Evolutionary conservation across 2,329 filamentous ascomycete genomes (phyloP).

Genomic region (Penicillium glabrum): DNA sequence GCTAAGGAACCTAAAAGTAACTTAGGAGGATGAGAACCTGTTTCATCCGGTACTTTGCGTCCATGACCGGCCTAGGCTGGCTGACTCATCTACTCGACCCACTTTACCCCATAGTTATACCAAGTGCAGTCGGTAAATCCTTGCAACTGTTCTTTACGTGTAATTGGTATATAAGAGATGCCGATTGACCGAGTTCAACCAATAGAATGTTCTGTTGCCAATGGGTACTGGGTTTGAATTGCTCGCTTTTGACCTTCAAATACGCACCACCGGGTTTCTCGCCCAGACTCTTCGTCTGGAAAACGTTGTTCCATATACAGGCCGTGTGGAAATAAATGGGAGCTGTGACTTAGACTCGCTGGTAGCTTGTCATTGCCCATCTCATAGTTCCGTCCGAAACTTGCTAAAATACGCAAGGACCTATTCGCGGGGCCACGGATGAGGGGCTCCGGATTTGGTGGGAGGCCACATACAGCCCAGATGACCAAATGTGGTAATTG

Average conservation of each 20-base stretch:
- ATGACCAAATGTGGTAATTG: conserved; percentile 14
- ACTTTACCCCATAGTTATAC: no score
- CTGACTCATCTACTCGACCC: no score
- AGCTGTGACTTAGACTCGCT: not conserved
- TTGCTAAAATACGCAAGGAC: conserved; percentile 1
- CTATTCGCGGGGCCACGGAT: conserved; percentile 1
- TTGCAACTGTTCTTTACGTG: no score
- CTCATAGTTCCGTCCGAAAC: not conserved
- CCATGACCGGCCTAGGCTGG: no score
- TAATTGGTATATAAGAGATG: no score
- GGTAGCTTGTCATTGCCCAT: not conserved
- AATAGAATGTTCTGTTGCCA: no score
- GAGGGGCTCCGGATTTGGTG: conserved; percentile 10
- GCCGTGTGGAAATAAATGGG: not conserved
- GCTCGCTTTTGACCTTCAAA: not conserved
- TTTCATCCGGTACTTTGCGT: no score
- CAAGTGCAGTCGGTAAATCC: no score
- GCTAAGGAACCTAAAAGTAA: no score
- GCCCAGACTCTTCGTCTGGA: conserved; percentile 4
- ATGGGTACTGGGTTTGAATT: not conserved
- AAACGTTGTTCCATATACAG: not conserved
- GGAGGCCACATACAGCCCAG: conserved; percentile 20
- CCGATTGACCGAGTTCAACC: no score
- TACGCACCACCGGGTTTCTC: not conserved
- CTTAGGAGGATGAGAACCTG: no score